A percentile compares a stretch with the other conserved stretches of the same genome.
Evolutionary conservation across 2,329 filamentous ascomycete species (phyloP).

Genomic region (Botryotinia globosa): DNA sequence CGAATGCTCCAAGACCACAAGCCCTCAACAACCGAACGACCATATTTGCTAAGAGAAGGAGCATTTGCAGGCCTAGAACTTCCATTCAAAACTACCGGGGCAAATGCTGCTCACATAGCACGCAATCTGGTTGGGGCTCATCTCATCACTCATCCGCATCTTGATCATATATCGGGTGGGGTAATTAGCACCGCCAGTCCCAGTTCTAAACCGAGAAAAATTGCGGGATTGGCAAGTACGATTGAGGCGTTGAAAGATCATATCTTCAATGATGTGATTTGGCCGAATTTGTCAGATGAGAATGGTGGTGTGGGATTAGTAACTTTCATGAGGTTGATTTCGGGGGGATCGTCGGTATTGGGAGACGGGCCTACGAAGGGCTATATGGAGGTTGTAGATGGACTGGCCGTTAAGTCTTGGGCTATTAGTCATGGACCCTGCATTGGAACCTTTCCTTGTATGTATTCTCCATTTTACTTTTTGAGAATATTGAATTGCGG

Average conservation of each 20-base stretch:
- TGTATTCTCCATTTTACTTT: conserved; percentile 45
- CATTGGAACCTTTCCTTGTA: conserved; percentile 67
- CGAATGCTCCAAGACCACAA: conserved; percentile 58
- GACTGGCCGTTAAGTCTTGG: conserved; percentile 83
- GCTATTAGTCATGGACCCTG: conserved; percentile 88
- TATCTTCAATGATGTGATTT: conserved; percentile 97
- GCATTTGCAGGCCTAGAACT: conserved; percentile 79
- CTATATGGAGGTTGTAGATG: conserved; percentile 85
- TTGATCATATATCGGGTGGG: conserved; percentile 74
- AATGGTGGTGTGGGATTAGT: conserved; percentile 91
- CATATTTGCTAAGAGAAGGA: conserved; percentile 59
- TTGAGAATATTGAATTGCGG: background rate
- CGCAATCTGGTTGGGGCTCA: conserved; percentile 80
- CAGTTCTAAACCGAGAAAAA: conserved; percentile 75
- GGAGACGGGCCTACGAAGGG: conserved; percentile 77
- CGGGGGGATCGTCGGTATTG: conserved; percentile 81
- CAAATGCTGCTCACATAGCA: conserved; percentile 80
- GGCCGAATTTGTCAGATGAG: conserved; percentile 96
- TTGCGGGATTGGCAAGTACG: conserved; percentile 84
- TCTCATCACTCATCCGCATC: conserved; percentile 93
- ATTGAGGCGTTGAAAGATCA: conserved; percentile 89
- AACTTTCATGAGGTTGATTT: conserved; percentile 82
- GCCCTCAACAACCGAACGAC: conserved; percentile 44
- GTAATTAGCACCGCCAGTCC: conserved; percentile 89
- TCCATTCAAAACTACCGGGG: conserved; percentile 61